Conservation (phyloP, 106 monocot species). For the Dioscorea dumetorum region DNA sequence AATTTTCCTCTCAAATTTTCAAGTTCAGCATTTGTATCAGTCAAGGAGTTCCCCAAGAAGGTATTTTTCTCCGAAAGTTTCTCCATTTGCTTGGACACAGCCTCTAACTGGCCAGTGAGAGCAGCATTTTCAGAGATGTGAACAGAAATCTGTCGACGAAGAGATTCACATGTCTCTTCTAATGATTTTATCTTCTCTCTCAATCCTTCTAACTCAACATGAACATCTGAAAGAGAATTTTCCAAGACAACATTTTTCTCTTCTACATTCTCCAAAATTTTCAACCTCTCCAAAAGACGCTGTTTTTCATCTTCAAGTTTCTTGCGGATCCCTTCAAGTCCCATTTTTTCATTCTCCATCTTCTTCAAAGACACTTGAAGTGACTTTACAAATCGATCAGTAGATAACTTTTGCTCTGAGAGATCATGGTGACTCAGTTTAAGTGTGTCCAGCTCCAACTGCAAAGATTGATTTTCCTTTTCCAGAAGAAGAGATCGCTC, state of each 20-base stretch:
- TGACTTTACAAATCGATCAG: constrained; percentile 27
- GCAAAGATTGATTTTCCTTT: constrained; percentile 25
- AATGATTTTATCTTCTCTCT: constrained; percentile 48
- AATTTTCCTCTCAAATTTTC: constrained; percentile 49
- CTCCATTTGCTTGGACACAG: constrained; percentile 36
- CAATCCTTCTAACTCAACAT: constrained; percentile 45
- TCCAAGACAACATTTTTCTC: constrained; percentile 50
- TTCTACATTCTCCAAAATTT: constrained; percentile 39
- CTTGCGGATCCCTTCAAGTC: constrained; percentile 41
- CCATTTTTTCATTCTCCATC: constrained; percentile 31
- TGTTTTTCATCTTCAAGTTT: constrained; percentile 40
- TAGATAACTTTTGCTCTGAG: constrained; percentile 29
- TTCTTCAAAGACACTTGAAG: constrained; percentile 44
- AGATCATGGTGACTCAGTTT: constrained; percentile 28
- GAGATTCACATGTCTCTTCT: constrained; percentile 46
- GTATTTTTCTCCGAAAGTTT: constrained; percentile 46
- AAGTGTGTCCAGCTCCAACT: constrained; percentile 17
- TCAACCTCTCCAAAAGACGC: constrained; percentile 32
- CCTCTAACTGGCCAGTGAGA: constrained; percentile 34
- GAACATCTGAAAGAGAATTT: constrained; percentile 47
- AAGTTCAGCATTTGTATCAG: constrained; percentile 55
- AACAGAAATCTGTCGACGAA: constrained; percentile 16
- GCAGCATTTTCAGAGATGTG: constrained; percentile 33
- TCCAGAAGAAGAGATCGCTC: constrained; percentile 13
- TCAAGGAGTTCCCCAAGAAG: constrained; percentile 57